These are phyloP conservation scores for Helianthus annuus DNA, from an alignment of 129 eudicot species.

Conservation along the genomic window DNA sequence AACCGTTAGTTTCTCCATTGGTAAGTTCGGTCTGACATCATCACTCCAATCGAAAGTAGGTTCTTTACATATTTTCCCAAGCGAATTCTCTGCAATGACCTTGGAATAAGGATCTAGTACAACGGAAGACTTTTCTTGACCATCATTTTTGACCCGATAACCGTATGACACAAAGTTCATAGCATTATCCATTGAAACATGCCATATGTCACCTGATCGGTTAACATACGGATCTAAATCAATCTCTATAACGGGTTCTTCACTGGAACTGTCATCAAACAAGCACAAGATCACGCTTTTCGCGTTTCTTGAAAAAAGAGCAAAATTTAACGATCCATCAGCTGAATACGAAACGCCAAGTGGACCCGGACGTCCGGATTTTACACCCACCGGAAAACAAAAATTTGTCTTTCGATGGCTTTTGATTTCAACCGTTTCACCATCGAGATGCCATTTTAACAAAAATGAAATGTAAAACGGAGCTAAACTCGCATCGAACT, in stretches of 20 bases:
- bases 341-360: conserved; percentile 63
- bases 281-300: conserved; percentile 73
- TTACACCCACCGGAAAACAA: conserved; percentile 79
- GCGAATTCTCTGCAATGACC: conserved; percentile 40
- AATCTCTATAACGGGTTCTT: conserved; percentile 74
- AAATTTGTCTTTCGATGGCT: conserved; percentile 72
- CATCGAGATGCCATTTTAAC: conserved; percentile 40
- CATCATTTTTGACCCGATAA: conserved; percentile 53
- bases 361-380: conserved; percentile 74
- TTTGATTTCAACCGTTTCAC: conserved; percentile 48
- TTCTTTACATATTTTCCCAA: conserved; percentile 53
- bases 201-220: conserved; percentile 95
- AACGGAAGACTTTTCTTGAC: conserved; percentile 38
- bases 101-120: conserved; percentile 89
- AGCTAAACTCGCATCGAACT: conserved; percentile 70
- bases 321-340: conserved; percentile 69
- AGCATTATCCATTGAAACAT: conserved; percentile 56
- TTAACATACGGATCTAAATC: conserved; percentile 93
- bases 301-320: conserved; percentile 69
- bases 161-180: conserved; percentile 66
- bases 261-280: conserved; percentile 42
- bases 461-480: conserved; percentile 77
- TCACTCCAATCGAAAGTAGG: conserved; percentile 84
- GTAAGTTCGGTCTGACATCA: conserved; percentile 61
- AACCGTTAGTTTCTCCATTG: conserved; percentile 75